A percentile compares a stretch with the other conserved stretches of the same genome.
These are phyloP conservation scores for Monosporozyma aquatica DNA, from an alignment of 805 yeast species.

Conservation along the genomic window DNA sequence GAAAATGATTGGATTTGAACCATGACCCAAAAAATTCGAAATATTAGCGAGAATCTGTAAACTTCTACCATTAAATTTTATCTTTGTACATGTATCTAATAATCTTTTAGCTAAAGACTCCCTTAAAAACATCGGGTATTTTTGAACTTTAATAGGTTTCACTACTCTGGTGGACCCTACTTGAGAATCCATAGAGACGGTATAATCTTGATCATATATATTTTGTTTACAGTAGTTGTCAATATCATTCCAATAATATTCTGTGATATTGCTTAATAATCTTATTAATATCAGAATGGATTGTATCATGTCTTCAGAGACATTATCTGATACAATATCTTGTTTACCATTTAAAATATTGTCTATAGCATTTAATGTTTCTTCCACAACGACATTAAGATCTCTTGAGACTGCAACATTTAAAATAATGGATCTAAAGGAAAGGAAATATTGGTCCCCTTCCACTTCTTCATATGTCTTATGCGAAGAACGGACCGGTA, in stretches of 20 bases:
- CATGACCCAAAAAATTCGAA: constrained; percentile 11
- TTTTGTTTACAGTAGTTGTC: constrained; percentile 17
- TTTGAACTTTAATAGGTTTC: neutral
- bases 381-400: constrained; percentile 12
- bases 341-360: constrained; percentile 12
- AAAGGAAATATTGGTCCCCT: constrained; percentile 13
- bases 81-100: constrained; percentile 23
- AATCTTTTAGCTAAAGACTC: constrained; percentile 23
- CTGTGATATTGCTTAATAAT: constrained; percentile 35
- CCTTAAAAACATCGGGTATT: constrained; percentile 12
- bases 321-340: constrained; percentile 9
- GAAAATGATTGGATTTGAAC: constrained; percentile 3
- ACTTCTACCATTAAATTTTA: constrained; percentile 28
- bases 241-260: constrained; percentile 31
- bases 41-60: constrained; percentile 29
- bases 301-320: constrained; percentile 14
- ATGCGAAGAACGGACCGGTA: constrained; percentile 20
- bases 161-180: neutral
- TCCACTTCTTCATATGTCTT: constrained; percentile 20
- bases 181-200: neutral
- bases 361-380: constrained; percentile 14
- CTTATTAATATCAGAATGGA: constrained; percentile 30
- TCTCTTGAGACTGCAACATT: constrained; percentile 19
- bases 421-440: constrained; percentile 20
- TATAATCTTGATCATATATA: neutral